Percentiles rank a stretch among this genome's conserved stretches.
Evolutionary conservation across 495 filamentous ascomycete genomes (phyloP).

Genomic region (Aspergillus panamensis): DNA sequence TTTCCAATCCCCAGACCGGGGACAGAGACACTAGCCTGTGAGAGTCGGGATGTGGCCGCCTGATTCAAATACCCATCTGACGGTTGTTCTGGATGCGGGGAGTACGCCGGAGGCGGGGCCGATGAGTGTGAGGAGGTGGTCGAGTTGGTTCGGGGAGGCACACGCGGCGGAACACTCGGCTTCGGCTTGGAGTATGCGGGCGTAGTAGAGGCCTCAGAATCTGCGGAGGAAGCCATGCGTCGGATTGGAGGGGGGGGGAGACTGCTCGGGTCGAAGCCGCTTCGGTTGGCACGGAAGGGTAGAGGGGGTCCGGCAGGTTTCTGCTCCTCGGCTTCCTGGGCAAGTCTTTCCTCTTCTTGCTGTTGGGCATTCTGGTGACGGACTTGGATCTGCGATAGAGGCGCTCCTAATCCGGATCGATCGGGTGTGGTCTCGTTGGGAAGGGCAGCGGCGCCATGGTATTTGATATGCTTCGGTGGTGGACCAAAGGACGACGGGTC

Average conservation of each 20-base stretch:
- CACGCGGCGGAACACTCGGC: constrained; percentile 63
- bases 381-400: constrained; percentile 42
- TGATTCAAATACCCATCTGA: constrained; percentile 59
- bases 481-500: constrained; percentile 84
- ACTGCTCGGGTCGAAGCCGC: constrained; percentile 62
- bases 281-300: constrained; percentile 68
- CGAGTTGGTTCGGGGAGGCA: constrained; percentile 68
- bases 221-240: constrained; percentile 48
- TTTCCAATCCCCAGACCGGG: constrained; percentile 72
- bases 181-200: constrained; percentile 39
- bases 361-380: constrained; percentile 26
- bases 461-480: constrained; percentile 69
- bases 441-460: constrained; percentile 48
- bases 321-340: constrained; percentile 20
- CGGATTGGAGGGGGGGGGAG: constrained; percentile 68
- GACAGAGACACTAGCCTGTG: constrained; percentile 76
- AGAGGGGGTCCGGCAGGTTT: constrained; percentile 53
- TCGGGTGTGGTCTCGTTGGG: constrained; percentile 49
- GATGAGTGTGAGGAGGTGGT: constrained; percentile 30
- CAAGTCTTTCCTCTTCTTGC: constrained; percentile 33
- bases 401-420: constrained; percentile 46
- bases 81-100: constrained; percentile 24
- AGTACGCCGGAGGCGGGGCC: constrained; percentile 55
- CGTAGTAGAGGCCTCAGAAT: constrained; percentile 29
- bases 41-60: constrained; percentile 61